Evolutionary conservation across 1,284 basidiomycete species (phyloP).

Genomic region (Pseudozyma pruni): DNA sequence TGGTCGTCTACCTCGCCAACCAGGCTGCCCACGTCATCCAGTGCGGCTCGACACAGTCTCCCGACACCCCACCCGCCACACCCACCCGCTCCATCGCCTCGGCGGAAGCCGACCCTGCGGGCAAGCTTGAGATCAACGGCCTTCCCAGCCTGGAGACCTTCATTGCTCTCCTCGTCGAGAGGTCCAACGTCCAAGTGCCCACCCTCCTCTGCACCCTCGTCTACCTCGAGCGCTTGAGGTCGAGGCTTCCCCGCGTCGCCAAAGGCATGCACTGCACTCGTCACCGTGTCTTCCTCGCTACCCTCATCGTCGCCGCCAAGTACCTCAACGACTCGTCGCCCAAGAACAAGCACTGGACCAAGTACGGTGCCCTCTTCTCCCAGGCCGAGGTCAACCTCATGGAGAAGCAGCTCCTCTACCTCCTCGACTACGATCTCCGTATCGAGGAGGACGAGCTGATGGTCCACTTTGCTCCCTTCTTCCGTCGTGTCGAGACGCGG

Average conservation of each 20-base stretch:
- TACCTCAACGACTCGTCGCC: constrained; percentile 90
- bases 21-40: constrained; percentile 67
- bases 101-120: constrained; percentile 60
- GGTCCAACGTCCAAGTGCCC: constrained; percentile 89
- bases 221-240: constrained; percentile 87
- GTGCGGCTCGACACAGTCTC: constrained; percentile 55
- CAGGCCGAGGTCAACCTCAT: constrained; percentile 83
- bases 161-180: constrained; percentile 83
- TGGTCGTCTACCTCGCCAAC: constrained; percentile 66
- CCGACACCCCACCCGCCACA: constrained; percentile 58
- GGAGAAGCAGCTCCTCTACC: constrained; percentile 80
- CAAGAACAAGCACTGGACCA: constrained; percentile 83
- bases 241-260: constrained; percentile 81
- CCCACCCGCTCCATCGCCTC: constrained; percentile 56
- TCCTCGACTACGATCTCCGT: constrained; percentile 67
- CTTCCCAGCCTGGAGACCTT: constrained; percentile 87
- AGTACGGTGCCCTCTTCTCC: constrained; percentile 78
- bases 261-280: constrained; percentile 93
- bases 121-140: constrained; percentile 68
- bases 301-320: constrained; percentile 94
- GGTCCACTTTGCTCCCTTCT: constrained; percentile 66
- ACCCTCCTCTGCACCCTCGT: constrained; percentile 91
- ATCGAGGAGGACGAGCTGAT: constrained; percentile 67
- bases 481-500: constrained; percentile 63
- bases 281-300: constrained; percentile 93